These are phyloP conservation scores for Penicillium sp. DNA, from an alignment of 2,329 filamentous ascomycete genomes.

Conservation along the genomic window DNA sequence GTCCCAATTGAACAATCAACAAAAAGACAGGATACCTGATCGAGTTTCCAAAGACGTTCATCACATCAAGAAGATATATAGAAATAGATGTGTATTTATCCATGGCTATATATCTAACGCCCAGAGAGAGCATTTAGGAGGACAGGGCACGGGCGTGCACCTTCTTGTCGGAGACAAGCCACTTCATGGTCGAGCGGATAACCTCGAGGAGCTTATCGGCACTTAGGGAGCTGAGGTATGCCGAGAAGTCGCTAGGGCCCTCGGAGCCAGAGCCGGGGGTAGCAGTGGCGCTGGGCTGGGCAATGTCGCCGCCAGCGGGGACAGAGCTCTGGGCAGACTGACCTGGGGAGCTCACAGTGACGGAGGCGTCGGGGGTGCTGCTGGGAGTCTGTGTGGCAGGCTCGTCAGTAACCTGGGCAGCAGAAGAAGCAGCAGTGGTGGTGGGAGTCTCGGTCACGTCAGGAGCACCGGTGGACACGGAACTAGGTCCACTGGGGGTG, in stretches of 20 bases:
- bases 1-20: conserved; percentile 2
- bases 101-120: not conserved
- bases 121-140: conserved; percentile 14
- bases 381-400: conserved; percentile 25
- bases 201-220: conserved; percentile 31
- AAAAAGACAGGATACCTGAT: conserved; percentile 11
- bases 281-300: conserved; percentile 5
- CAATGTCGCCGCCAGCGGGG: conserved; percentile 11
- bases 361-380: conserved; percentile 18
- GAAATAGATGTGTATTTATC: not conserved
- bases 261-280: conserved; percentile 2
- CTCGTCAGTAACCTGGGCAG: conserved; percentile 22
- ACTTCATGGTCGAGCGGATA: conserved; percentile 31
- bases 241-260: conserved; percentile 19
- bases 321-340: conserved; percentile 24
- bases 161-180: conserved; percentile 34
- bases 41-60: conserved; percentile 2
- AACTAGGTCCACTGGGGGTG: conserved; percentile 5
- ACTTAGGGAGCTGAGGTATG: conserved; percentile 33
- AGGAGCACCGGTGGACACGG: conserved; percentile 1
- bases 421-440: conserved; percentile 17
- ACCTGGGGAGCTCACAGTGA: conserved; percentile 22
- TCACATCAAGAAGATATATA: not conserved
- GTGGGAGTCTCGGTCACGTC: conserved; percentile 12
- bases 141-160: conserved; percentile 31